A percentile compares a stretch with the other conserved stretches of the same genome.
These are phyloP conservation scores for Eucalyptus virginea DNA, from an alignment of 345 rosid genomes.

Conservation along the genomic window DNA sequence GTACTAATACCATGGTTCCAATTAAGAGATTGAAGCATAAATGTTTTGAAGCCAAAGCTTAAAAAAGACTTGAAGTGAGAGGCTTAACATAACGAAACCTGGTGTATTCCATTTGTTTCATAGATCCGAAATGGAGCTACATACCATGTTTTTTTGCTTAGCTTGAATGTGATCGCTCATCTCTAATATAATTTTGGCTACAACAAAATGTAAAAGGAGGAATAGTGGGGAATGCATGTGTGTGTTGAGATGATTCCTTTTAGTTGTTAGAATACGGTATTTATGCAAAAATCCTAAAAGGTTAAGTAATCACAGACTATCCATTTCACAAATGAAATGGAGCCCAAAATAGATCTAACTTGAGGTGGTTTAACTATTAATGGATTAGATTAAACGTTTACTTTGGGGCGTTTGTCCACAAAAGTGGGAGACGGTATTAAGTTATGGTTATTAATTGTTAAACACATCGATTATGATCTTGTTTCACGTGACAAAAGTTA, in stretches of 20 bases:
- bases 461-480: no score
- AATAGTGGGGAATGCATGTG: background rate
- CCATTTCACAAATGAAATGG: background rate
- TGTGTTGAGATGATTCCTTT: no score
- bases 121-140: background rate
- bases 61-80: background rate
- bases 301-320: background rate
- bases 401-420: no score
- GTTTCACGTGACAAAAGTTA: no score
- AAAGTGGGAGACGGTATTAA: no score
- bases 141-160: background rate
- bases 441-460: no score
- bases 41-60: no score
- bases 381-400: background rate
- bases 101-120: background rate
- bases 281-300: background rate
- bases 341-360: background rate
- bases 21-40: no score
- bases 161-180: background rate
- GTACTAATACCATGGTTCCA: no score
- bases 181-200: background rate
- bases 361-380: background rate
- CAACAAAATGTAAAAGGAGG: background rate
- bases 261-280: no score
- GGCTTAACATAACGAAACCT: fast-evolving